Conservation (phyloP, 2,329 filamentous ascomycete species). For the Rosellinia necatrix region DNA sequence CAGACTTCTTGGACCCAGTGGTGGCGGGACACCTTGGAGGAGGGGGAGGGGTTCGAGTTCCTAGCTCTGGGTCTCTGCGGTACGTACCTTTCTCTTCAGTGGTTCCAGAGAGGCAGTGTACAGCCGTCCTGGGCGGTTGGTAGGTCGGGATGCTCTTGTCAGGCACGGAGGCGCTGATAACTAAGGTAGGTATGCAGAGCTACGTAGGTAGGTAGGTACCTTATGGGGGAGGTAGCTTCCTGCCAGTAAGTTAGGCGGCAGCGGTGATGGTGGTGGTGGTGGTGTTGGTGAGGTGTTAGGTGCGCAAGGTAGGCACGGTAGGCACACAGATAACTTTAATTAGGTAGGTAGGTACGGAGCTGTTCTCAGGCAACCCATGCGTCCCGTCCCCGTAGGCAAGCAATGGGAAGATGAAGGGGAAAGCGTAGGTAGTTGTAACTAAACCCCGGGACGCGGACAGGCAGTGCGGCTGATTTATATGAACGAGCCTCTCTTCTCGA, state of each 20-base stretch:
- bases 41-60: conserved; percentile 11
- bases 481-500: conserved; percentile 16
- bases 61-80: not conserved
- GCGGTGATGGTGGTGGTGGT: too few relatives aligned
- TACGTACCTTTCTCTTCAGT: conserved; percentile 18
- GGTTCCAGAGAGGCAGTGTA: not conserved
- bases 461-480: not conserved
- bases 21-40: conserved; percentile 6
- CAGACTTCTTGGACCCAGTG: not conserved
- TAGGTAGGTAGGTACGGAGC: too few relatives aligned
- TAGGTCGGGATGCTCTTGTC: not conserved
- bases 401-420: not conserved
- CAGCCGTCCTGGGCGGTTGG: not conserved
- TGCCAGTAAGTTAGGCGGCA: too few relatives aligned
- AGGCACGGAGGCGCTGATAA: not conserved
- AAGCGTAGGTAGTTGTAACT: not conserved
- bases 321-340: too few relatives aligned
- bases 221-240: too few relatives aligned
- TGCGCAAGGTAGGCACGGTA: too few relatives aligned
- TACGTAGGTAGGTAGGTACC: too few relatives aligned
- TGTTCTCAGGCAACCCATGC: too few relatives aligned
- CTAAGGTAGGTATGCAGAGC: too few relatives aligned
- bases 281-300: too few relatives aligned
- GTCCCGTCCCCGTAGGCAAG: not conserved
- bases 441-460: too few relatives aligned